Percentiles rank a stretch among this genome's conserved stretches.
Evolutionary conservation across 164 flowering plant genomes (phyloP).

Genomic region (Houttuynia cordata): DNA sequence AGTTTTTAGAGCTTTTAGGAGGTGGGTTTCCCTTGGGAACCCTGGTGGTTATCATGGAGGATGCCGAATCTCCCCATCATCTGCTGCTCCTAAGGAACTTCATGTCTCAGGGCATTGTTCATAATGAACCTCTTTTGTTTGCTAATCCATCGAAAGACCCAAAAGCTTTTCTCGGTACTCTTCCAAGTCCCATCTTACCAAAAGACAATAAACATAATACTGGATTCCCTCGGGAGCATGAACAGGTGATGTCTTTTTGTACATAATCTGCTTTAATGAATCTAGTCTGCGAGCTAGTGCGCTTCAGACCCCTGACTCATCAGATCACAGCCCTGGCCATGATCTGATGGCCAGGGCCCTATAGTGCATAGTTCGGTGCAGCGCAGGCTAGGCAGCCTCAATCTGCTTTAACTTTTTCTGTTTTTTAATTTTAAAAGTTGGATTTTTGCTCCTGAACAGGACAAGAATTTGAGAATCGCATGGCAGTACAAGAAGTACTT

Average conservation of each 20-base stretch:
- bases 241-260: constrained; percentile 33
- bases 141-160: constrained; percentile 75
- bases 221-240: constrained; percentile 20
- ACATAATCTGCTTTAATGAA: neutral
- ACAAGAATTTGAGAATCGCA: constrained; percentile 82
- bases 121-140: constrained; percentile 74
- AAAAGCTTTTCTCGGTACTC: constrained; percentile 77
- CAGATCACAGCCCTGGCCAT: no score
- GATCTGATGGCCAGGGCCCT: no score
- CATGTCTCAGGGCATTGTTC: constrained; percentile 91
- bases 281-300: no score
- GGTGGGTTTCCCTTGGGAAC: constrained; percentile 86
- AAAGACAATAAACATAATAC: constrained; percentile 47
- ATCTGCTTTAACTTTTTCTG: no score
- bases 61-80: constrained; percentile 93
- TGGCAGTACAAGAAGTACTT: constrained; percentile 96
- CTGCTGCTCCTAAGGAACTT: constrained; percentile 82
- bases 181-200: constrained; percentile 51
- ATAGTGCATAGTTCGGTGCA: no score
- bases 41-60: constrained; percentile 91
- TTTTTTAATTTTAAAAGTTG: constrained; percentile 1
- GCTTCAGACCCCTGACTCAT: no score
- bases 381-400: no score
- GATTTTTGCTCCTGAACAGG: constrained; percentile 23
- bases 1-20: constrained; percentile 63